Evolutionary conservation across 192 early-diverging fungal species (phyloP).

Genomic region (Umbelopsis sp.): DNA sequence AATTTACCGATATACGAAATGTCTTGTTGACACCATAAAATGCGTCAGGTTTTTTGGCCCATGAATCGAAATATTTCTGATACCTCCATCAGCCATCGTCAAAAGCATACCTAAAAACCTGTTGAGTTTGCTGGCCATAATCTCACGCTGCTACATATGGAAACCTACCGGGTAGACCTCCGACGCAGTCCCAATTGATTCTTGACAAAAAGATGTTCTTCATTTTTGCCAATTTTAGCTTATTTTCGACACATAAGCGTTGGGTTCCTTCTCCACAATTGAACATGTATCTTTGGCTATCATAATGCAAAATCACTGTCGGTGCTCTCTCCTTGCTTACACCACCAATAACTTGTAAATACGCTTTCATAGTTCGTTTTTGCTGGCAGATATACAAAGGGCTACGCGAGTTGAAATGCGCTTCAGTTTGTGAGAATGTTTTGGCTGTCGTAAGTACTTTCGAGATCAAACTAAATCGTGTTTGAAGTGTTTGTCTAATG

Average conservation of each 20-base stretch:
- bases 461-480: constrained; percentile 10
- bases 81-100: constrained; percentile 81
- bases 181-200: constrained; percentile 83
- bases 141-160: not conserved
- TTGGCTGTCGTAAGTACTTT: not conserved
- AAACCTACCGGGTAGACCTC: constrained; percentile 81
- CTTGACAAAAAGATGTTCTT: constrained; percentile 81
- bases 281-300: constrained; percentile 82
- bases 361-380: constrained; percentile 50
- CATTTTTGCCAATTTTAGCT: constrained; percentile 70
- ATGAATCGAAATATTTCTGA: constrained; percentile 59
- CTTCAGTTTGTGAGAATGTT: not conserved
- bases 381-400: constrained; percentile 5
- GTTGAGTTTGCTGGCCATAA: not conserved
- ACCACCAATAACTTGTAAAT: constrained; percentile 54
- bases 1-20: constrained; percentile 71
- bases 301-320: constrained; percentile 77
- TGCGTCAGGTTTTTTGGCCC: constrained; percentile 85
- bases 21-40: constrained; percentile 73
- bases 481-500: not conserved
- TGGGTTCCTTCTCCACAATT: constrained; percentile 94
- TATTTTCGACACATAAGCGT: constrained; percentile 80
- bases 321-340: constrained; percentile 53
- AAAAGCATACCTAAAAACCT: constrained; percentile 80
- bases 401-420: not conserved